phyloP scores from a whole-genome alignment of 2,329 filamentous ascomycete species.

The Alternaria triticimaculans region DNA sequence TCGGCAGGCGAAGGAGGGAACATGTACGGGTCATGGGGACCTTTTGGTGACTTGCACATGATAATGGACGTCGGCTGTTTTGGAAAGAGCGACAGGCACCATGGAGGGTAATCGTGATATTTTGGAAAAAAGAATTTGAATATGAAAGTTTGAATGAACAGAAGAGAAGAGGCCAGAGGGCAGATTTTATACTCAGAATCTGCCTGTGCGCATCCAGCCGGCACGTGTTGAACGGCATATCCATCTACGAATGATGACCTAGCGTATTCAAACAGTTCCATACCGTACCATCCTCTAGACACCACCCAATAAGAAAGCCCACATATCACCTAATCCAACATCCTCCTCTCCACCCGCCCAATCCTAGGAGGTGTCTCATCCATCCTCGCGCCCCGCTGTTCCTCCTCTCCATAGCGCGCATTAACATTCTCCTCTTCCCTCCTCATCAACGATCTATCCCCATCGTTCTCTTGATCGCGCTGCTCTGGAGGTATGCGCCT shows the following conservation, averaged over 20 bases:
- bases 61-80: accelerated
- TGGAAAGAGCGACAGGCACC: not conserved
- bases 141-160: not conserved
- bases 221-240: not conserved
- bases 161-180: not conserved
- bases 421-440: slow-evolving; percentile 28
- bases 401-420: slow-evolving; percentile 31
- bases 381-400: slow-evolving; percentile 30
- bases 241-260: not conserved
- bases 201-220: not conserved
- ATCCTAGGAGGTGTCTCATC: slow-evolving; percentile 48
- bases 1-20: not conserved
- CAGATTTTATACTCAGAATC: not conserved
- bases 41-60: not conserved
- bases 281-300: not conserved
- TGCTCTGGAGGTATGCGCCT: slow-evolving; percentile 28
- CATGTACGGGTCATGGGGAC: not conserved
- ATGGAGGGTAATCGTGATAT: too few relatives aligned
- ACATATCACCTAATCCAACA: slow-evolving; percentile 1
- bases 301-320: not conserved
- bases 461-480: slow-evolving; percentile 44
- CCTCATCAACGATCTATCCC: slow-evolving; percentile 35
- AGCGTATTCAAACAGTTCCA: not conserved
- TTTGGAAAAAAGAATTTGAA: not conserved
- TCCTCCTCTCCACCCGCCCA: slow-evolving; percentile 40